phyloP scores from a whole-genome alignment of 140 eudicot species.

The Anethum foeniculum region DNA sequence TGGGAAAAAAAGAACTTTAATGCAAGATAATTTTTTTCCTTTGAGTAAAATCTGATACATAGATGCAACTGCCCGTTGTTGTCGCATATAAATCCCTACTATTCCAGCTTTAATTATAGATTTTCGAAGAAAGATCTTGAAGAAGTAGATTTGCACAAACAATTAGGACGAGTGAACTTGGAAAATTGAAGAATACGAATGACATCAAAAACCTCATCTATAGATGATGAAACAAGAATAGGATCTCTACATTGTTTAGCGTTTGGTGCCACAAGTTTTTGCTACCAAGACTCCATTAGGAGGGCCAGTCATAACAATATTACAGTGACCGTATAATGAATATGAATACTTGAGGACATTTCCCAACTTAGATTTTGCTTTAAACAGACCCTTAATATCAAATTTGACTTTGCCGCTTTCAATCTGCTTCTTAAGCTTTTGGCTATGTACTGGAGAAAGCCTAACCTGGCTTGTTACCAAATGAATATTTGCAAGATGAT shows the following conservation, averaged over 20 bases:
- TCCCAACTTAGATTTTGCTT: slow-evolving; percentile 64
- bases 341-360: slow-evolving; percentile 65
- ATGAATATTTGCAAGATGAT: slow-evolving; percentile 48
- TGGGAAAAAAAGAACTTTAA: background rate
- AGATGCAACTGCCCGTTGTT: background rate
- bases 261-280: slow-evolving; percentile 51
- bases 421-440: slow-evolving; percentile 43
- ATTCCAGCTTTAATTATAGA: background rate
- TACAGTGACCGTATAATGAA: slow-evolving; percentile 63
- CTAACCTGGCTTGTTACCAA: slow-evolving; percentile 68
- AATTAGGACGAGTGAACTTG: background rate
- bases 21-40: background rate
- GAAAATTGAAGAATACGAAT: background rate
- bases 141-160: background rate
- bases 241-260: slow-evolving; percentile 5
- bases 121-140: background rate
- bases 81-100: background rate
- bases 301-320: slow-evolving; percentile 52
- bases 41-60: background rate
- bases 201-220: background rate
- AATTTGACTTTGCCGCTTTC: slow-evolving; percentile 40
- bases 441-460: slow-evolving; percentile 38
- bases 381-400: slow-evolving; percentile 44
- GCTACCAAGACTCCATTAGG: slow-evolving; percentile 65
- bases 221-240: slow-evolving; percentile 7